These are phyloP conservation scores for Parasitella parasitica DNA, from an alignment of 371 early-diverging fungal genomes.

Conservation along the genomic window DNA sequence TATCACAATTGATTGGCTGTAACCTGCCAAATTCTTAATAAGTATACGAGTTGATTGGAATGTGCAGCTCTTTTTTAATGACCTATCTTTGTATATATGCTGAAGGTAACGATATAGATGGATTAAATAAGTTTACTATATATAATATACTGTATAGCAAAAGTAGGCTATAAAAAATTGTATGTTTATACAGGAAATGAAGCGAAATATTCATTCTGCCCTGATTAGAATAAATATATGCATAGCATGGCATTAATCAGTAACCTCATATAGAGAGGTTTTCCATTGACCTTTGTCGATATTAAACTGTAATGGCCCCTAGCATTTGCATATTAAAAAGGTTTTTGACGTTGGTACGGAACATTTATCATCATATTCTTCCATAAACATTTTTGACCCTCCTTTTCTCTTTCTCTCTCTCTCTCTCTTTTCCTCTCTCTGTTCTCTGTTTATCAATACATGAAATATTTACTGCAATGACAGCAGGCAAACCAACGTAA, in stretches of 20 bases:
- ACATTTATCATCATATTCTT: slow-evolving; percentile 5
- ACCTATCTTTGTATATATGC: neutral
- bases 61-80: neutral
- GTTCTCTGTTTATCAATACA: neutral
- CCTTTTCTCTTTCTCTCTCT: too few species aligned
- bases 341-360: neutral
- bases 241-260: neutral
- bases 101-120: neutral
- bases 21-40: neutral
- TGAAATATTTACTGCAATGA: neutral
- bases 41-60: neutral
- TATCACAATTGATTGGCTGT: neutral
- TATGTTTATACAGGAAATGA: too few species aligned
- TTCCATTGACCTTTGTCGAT: neutral
- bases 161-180: too few species aligned
- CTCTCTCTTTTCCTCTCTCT: neutral
- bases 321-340: neutral
- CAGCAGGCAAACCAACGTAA: slow-evolving; percentile 1
- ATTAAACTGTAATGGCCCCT: neutral
- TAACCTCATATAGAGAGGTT: neutral
- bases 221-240: neutral
- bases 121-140: neutral
- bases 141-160: too few species aligned
- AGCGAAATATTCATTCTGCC: neutral
- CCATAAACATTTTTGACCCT: neutral